Evolutionary conservation across 2,329 filamentous ascomycete species (phyloP), one percentile per base, ranked within the genome.

Genomic region (Ceratocystiopsis brevicomis): DNA sequence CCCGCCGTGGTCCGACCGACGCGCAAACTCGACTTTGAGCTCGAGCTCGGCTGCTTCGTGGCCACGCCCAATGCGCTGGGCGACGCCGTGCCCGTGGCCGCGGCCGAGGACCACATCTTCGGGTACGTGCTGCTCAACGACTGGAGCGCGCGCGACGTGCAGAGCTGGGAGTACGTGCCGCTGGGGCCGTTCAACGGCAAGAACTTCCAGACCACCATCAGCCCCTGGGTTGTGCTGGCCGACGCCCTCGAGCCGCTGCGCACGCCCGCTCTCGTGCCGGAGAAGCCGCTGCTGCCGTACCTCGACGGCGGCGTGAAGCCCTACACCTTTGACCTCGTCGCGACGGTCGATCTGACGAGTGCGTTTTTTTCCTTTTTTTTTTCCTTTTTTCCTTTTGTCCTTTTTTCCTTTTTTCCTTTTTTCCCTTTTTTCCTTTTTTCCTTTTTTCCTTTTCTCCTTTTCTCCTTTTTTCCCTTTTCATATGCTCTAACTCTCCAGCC

Each of bases 91-190:
- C 59, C 65, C 1, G 69, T 87, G 18, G 60, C 63, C 3, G 62
- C 78, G 38, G 83, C 83, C 0, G 74, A 78, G 43, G 70, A 82
- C 16, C 68, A 76, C 52, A 67, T 92, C 25, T 90, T 90, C 54
- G 84, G 84, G 14, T 67, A 84, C 21, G 83, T 90, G 0, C 60
- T 92, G 45, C 71, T 92, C 67, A 92, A 92, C 52, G 84, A 92
- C 59, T 92, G 84, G 84, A 84, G 78, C 44, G 83, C 83, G 5
- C 66, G 83, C 49, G 83, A 90, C 52, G 78, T 90, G 41, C 84
- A 92, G 56, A 71, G 71, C 0, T 90, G 81, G 81, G 84, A 92
- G 59, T 87, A 87, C 51, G 69, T 87, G 10, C 84, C 84, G 0
- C 62, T 88, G 9, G 84, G 84, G 0, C 83, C 83, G 0, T 88